Evolutionary conservation across 805 yeast species (phyloP).

Genomic region (Spathaspora boniae): DNA sequence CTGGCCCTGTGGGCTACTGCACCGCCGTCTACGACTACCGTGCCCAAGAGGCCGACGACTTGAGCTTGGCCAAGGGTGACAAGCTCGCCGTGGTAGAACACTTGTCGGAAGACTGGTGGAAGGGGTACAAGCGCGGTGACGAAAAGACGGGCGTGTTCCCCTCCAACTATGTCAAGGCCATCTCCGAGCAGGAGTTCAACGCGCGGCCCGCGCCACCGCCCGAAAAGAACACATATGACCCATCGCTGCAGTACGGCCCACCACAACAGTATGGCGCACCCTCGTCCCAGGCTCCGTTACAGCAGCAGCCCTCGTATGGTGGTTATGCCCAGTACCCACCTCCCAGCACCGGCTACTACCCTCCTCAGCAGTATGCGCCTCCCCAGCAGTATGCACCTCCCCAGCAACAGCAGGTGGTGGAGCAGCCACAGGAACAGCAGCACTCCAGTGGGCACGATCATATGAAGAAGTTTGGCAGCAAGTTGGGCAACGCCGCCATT

Average conservation of each 20-base stretch:
- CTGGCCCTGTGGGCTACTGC: constrained; percentile 31
- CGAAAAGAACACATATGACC: constrained; percentile 16
- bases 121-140: constrained; percentile 51
- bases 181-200: constrained; percentile 31
- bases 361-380: constrained; percentile 22
- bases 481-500: constrained; percentile 87
- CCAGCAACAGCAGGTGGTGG: constrained; percentile 22
- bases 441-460: constrained; percentile 15
- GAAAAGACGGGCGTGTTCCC: constrained; percentile 81
- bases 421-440: constrained; percentile 23
- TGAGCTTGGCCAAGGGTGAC: constrained; percentile 63
- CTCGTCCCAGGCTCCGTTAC: constrained; percentile 12
- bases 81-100: constrained; percentile 67
- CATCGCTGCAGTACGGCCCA: constrained; percentile 12
- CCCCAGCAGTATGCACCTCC: constrained; percentile 14
- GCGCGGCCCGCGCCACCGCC: constrained; percentile 14
- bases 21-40: constrained; percentile 74
- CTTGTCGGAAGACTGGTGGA: constrained; percentile 88
- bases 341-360: constrained; percentile 46
- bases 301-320: constrained; percentile 29
- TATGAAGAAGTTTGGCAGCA: constrained; percentile 67
- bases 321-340: constrained; percentile 49
- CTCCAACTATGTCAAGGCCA: constrained; percentile 66
- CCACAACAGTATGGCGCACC: constrained; percentile 15
- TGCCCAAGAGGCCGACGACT: constrained; percentile 75